Conservation (phyloP, 768 basidiomycete genomes). For the Megacollybia marginata region DNA sequence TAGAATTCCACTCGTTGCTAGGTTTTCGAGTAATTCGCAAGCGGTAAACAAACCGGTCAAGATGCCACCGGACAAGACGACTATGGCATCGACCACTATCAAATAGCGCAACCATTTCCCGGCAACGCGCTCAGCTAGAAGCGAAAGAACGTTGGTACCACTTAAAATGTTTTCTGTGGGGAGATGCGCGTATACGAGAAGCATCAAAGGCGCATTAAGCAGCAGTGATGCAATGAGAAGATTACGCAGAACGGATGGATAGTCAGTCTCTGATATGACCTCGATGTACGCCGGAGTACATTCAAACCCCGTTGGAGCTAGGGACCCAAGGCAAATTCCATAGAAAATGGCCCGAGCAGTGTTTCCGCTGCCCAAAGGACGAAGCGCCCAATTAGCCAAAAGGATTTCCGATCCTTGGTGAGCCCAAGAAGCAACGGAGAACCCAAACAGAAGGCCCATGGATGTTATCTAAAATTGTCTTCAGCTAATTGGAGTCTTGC, state of each 20-base stretch:
- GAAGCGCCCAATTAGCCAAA: conserved; percentile 44
- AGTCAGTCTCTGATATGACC: conserved; percentile 46
- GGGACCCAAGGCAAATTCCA: conserved; percentile 64
- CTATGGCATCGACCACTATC: conserved; percentile 58
- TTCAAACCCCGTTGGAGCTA: conserved; percentile 69
- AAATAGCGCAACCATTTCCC: conserved; percentile 56
- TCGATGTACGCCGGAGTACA: conserved; percentile 66
- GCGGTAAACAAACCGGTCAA: conserved; percentile 56
- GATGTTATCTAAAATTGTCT: conserved; percentile 34
- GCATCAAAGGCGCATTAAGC: conserved; percentile 48
- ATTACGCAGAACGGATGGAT: conserved; percentile 57
- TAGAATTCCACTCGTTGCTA: conserved; percentile 53
- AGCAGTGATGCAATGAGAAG: conserved; percentile 53
- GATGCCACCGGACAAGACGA: conserved; percentile 70
- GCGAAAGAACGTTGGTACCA: conserved; percentile 55
- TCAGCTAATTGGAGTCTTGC: not conserved
- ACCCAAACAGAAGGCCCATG: conserved; percentile 48
- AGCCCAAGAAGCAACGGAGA: conserved; percentile 44
- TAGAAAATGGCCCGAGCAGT: conserved; percentile 38
- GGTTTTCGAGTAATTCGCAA: conserved; percentile 49
- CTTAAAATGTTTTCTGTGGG: conserved; percentile 40
- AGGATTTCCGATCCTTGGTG: conserved; percentile 40
- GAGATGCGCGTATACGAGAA: conserved; percentile 52
- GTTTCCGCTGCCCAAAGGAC: conserved; percentile 21
- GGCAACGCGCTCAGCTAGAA: conserved; percentile 55